Evolutionary conservation across 2,329 filamentous ascomycete genomes (phyloP), one percentile per base, ranked within the genome.

Genomic region (Dactylellina drechsleri): DNA sequence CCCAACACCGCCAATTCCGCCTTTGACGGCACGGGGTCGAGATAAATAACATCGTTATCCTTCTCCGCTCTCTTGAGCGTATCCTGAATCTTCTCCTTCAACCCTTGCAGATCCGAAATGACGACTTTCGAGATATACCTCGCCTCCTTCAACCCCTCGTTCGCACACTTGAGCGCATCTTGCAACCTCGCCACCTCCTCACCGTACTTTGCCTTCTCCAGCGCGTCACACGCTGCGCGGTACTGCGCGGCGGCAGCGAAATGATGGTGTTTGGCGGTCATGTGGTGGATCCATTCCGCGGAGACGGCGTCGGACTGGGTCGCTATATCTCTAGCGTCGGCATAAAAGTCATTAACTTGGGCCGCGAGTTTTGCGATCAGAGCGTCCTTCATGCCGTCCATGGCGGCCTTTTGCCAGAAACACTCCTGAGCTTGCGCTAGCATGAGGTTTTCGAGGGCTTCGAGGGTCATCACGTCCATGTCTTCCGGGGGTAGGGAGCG

Each of bases 401-500:
- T 93, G 71, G 96, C 93, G 0, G 95, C 94, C 81, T 97, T 98
- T 79, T 95, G 91, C 95, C 95, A 99, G 82, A 95, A 98, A 81
- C 93, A 98, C 83, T 99, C 95, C 81, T 99, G 95, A 28, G 91
- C 93, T 81, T 99, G 93, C 0, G 93, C 94, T 8, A 99, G 86
- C 81, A 96, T 88, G 31, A 99, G 85, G 81, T 94, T 88, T 78
- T 91, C 88, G 53, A 98, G 83, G 61, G 92, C 92, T 79, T 94
- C 91, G 56, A 99, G 85, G 0, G 93, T 97, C 80, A 91, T 87
- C 59, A 88, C 86, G 79, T 99, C 95, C 93, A 99, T 96, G 81
- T 99, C 95, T 81, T 98, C 95, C 0, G 95, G 93, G 0, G 93
- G 92, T 13, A 90, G 88, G 1, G 91, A 87, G 71, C 93, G 90